Evolutionary conservation across 139 green algal genomes (phyloP), one percentile per base, ranked within the genome.

Genomic region (Asterochloris sp.): DNA sequence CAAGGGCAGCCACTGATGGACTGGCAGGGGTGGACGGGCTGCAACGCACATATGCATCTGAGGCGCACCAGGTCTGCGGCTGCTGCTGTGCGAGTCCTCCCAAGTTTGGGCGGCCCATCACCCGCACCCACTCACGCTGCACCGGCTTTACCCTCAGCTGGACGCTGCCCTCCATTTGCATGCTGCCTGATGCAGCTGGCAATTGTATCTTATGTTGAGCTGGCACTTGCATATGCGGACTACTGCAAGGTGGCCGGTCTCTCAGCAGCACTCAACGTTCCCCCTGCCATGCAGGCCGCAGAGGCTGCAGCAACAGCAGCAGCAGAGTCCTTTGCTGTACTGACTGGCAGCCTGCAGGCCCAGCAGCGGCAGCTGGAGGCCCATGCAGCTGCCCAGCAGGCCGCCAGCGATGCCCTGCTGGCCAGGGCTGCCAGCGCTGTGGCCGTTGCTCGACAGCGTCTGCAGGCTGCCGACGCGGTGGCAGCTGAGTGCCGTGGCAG

Each of bases 351-450:
- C 19, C 26, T 82, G 10, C 38, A 78, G n/a, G 54, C 63, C 14
- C 87, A 93, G 77, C 76, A 76, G 61, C 68, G 60, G 17, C 78
- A 84, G 69, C 76, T 90, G 61, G 78, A 69, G 19, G 29, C 38
- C 1, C 67, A 87, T 29, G 61, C 66, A 17, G 62, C 17, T 66
- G 71, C 83, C 83, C 83, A 82, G 66, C 23, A 17, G 24, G 62
- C 81, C 13, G 81, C 69, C 47, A 73, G 73, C 10, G 28, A 62
- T 81, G 81, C 83, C 6, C 67, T 84, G 61, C 23, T 69, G n/a
- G 73, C 62, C 12, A 77, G 81, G 29, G 81, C 60, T 13, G n/a
- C 62, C 12, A 29, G 69, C 0, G 26, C 88, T 12, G 62, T 80
- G 24, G 66, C 62, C 60, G 73, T 76, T 24, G 77, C 79, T n/a